Conservation (phyloP, 805 yeast genomes). For the Cyberlindnera galapagoensis region DNA sequence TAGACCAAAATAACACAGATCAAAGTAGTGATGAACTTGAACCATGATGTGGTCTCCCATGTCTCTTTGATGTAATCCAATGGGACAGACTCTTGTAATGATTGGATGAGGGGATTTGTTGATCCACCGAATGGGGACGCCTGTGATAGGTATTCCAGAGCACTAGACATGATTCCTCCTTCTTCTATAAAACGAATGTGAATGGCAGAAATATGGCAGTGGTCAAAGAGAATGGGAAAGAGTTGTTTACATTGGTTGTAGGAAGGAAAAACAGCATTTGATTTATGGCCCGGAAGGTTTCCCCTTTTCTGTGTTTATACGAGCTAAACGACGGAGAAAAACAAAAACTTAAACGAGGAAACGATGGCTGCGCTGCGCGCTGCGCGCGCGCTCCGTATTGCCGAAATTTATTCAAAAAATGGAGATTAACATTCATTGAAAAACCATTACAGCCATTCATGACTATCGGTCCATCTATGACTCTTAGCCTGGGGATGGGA, state of each 20-base stretch:
- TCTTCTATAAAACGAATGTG: neutral
- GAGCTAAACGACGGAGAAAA: neutral
- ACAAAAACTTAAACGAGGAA: too few relatives aligned
- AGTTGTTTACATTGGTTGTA: neutral
- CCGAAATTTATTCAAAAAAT: too few relatives aligned
- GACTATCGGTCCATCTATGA: too few relatives aligned
- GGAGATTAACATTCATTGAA: too few relatives aligned
- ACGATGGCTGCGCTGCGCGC: too few relatives aligned
- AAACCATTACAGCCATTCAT: too few relatives aligned
- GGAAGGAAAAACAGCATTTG: slow-evolving; percentile 1
- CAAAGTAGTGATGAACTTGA: slow-evolving; percentile 42
- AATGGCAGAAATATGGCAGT: neutral
- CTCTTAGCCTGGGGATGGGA: too few relatives aligned
- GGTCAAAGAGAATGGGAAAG: neutral
- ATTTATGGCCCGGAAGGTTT: neutral
- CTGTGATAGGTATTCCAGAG: slow-evolving; percentile 15
- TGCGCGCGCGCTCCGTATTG: too few relatives aligned
- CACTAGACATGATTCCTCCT: slow-evolving; percentile 17
- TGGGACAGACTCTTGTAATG: slow-evolving; percentile 8
- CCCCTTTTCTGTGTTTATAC: slow-evolving; percentile 1
- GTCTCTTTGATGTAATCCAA: slow-evolving; percentile 5
- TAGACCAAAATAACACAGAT: slow-evolving; percentile 45
- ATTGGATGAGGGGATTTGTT: slow-evolving; percentile 7
- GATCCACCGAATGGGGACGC: slow-evolving; percentile 14
- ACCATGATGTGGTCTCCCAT: slow-evolving; percentile 37